Evolutionary conservation across 2,329 filamentous ascomycete genomes (phyloP), one percentile per base, ranked within the genome.

Genomic region (Sporothrix globosa): DNA sequence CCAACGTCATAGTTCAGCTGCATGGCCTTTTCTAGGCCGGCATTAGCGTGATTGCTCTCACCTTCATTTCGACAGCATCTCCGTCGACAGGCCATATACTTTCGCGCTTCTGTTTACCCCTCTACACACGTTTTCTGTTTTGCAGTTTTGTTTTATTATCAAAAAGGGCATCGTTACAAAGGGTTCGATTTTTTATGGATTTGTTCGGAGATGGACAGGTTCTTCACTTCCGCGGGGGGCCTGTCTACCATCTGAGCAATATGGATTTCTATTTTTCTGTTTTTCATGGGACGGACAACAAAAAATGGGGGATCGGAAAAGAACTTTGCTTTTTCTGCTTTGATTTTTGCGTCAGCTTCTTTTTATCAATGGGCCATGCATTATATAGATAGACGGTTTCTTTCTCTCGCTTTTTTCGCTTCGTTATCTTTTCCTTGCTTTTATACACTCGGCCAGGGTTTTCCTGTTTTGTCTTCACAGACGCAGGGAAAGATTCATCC

Each of bases 271-370:
- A 46, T 56, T 66, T 24, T 54, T 67, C 19, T 46, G 30, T 67
- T 41, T 41, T n/a, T 60, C 1, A 69, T 67, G 68, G 71, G 65
- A 65, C 27, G 68, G 70, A 34, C 56, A 69, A 67, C 61, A 66
- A 68, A 70, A 70, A 61, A n/a, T 68, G 71, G 68, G 56, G 65
- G 71, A 66, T 48, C 68, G 71, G 71, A 72, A 72, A 65, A 72
- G 58, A 56, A 63, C 60, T 67, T 69, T 72, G 63, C 52, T 53
- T 67, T 69, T 66, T 46, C 52, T 67, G 10, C 4, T 67, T 67
- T 39, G 50, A 9, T 19, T n/a, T n/a, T n/a, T 50, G 30, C 34
- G 6, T 11, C 65, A 69, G 58, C 6, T 21, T 24, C 19, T 11
- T 48, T 44, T 44, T 44, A 19, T 24, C 56, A 69, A 53, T 53